Evolutionary conservation across 352 stramenopile genomes (phyloP).

Genomic region (Globisporangium mamillatum): DNA sequence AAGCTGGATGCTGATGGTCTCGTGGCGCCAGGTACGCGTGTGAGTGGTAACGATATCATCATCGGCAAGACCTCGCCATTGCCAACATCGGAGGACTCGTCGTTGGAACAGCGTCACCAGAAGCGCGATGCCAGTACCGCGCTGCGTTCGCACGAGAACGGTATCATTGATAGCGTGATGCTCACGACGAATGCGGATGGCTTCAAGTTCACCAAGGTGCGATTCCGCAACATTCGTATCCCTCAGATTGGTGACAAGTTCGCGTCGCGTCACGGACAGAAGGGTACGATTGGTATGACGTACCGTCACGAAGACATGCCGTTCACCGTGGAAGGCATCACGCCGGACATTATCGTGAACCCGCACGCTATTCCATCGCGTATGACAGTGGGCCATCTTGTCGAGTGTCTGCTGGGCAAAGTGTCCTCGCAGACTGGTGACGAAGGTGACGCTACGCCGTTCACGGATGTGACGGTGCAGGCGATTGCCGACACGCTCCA

Average conservation of each 20-base stretch:
- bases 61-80: constrained; percentile 98
- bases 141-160: constrained; percentile 97
- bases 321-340: constrained; percentile 98
- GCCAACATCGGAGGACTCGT: constrained; percentile 74
- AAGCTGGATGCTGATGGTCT: constrained; percentile 99
- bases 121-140: constrained; percentile 97
- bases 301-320: constrained; percentile 99
- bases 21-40: constrained; percentile 93
- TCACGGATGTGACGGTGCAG: constrained; percentile 97
- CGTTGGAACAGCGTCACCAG: constrained; percentile 87
- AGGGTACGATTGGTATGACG: constrained; percentile 98
- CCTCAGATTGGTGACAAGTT: constrained; percentile 99
- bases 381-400: constrained; percentile 99
- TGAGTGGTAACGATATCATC: constrained; percentile 98
- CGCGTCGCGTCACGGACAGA: constrained; percentile 88
- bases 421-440: constrained; percentile 95
- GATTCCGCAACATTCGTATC: constrained; percentile 97
- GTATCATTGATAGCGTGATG: constrained; percentile 99
- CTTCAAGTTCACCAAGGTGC: constrained; percentile 97
- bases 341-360: constrained; percentile 99
- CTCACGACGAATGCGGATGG: constrained; percentile 97
- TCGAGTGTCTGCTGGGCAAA: constrained; percentile 99
- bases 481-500: constrained; percentile 94
- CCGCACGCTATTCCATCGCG: constrained; percentile 99
- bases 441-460: constrained; percentile 99